Conservation (phyloP, 441 rosid genomes). For the Cnidoscolus chayamansa region DNA sequence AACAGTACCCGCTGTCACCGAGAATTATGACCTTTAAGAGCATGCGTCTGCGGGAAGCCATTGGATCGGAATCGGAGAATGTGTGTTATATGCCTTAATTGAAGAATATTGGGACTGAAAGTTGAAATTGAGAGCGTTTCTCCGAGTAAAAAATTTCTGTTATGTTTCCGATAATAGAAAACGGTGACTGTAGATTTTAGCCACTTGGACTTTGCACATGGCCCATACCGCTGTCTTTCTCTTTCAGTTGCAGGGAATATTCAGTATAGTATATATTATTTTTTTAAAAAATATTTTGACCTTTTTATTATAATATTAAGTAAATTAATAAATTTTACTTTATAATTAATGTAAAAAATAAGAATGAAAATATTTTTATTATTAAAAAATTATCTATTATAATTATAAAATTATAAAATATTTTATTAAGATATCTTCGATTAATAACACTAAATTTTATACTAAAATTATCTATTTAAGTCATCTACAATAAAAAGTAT, state of each 20-base stretch:
- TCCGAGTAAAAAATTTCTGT: background rate
- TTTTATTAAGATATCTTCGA: too few relatives aligned
- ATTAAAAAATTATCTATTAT: too few relatives aligned
- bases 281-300: too few relatives aligned
- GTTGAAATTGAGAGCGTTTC: background rate
- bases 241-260: background rate
- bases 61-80: constrained; percentile 15
- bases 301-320: too few relatives aligned
- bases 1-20: constrained; percentile 79
- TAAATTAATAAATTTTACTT: too few relatives aligned
- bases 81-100: background rate
- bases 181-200: background rate
- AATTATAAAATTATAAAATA: too few relatives aligned
- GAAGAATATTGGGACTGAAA: background rate
- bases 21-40: constrained; percentile 85
- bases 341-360: too few relatives aligned
- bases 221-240: too few relatives aligned
- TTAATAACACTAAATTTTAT: too few relatives aligned
- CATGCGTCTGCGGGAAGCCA: constrained; percentile 87
- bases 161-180: background rate
- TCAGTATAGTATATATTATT: background rate
- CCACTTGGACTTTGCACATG: background rate
- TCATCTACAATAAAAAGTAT: too few relatives aligned
- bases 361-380: too few relatives aligned
- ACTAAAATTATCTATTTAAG: too few relatives aligned